These are phyloP conservation scores for Solanum etuberosum DNA, from an alignment of 257 asterid species.

Conservation along the genomic window DNA sequence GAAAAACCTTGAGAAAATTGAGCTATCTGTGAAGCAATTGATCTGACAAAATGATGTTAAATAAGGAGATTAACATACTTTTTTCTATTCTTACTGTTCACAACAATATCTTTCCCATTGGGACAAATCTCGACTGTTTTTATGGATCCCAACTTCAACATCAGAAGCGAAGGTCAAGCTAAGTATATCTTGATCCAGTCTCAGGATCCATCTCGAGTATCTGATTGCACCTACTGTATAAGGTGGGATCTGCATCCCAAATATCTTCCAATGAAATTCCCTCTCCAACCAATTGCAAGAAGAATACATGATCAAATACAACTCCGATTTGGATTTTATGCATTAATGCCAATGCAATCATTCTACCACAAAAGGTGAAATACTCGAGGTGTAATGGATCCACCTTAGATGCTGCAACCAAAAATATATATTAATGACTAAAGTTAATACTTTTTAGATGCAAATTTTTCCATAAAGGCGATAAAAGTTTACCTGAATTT, in stretches of 20 bases:
- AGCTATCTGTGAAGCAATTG: constrained; percentile 38
- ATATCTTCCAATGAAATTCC: not conserved
- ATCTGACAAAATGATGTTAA: constrained; percentile 27
- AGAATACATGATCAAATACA: not conserved
- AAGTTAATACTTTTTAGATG: no score
- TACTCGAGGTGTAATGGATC: no score
- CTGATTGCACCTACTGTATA: not conserved
- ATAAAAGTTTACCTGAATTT: no score
- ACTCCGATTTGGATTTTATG: not conserved
- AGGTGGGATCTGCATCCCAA: not conserved
- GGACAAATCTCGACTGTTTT: constrained; percentile 57
- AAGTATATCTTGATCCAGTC: constrained; percentile 60
- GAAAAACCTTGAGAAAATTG: constrained; percentile 54
- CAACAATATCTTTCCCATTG: constrained; percentile 41
- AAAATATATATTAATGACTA: no score
- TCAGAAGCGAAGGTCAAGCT: not conserved
- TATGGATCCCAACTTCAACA: constrained; percentile 27
- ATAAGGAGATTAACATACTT: constrained; percentile 31
- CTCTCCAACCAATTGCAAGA: not conserved
- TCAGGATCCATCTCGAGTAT: constrained; percentile 33
- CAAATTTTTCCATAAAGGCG: no score
- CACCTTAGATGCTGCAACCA: no score
- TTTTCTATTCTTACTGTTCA: constrained; percentile 57
- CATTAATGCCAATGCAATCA: constrained; percentile 29
- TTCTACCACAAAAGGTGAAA: constrained; percentile 56